Conservation (phyloP, 495 filamentous ascomycete species). For the Staphylotrichum tortipilum region DNA sequence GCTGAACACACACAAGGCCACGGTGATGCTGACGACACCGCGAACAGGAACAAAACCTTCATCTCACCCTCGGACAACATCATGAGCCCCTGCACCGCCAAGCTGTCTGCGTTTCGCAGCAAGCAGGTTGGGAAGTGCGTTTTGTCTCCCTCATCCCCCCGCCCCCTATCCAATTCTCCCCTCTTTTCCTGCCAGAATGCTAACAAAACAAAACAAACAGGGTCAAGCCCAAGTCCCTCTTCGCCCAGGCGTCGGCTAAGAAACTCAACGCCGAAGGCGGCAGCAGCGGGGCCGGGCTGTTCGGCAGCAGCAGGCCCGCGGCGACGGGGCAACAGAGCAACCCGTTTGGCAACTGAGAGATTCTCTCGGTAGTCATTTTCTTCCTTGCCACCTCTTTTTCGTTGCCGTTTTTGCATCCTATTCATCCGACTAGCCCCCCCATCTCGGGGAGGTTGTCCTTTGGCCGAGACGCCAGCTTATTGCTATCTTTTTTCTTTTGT, state of each 20-base stretch:
- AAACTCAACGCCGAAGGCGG: conserved; percentile 35
- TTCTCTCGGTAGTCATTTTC: background rate
- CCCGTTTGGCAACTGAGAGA: conserved; percentile 3
- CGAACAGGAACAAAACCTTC: conserved; percentile 57
- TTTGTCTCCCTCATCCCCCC: background rate
- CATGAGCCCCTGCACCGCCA: conserved; percentile 89
- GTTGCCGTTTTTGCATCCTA: too few species aligned
- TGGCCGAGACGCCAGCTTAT: too few species aligned
- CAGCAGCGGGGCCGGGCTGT: conserved; percentile 24
- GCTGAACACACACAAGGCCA: too few species aligned
- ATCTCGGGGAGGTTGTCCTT: too few species aligned
- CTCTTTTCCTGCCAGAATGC: background rate
- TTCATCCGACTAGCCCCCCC: too few species aligned
- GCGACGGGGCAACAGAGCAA: background rate
- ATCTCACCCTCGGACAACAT: conserved; percentile 89
- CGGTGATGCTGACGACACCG: too few species aligned
- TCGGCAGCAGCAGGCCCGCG: conserved; percentile 8
- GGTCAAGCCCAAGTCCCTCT: conserved; percentile 55
- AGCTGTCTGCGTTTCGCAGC: conserved; percentile 73
- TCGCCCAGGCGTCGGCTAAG: conserved; percentile 52
- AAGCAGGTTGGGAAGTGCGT: conserved; percentile 67
- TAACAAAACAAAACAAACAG: conserved; percentile 24
- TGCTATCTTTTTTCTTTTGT: too few species aligned
- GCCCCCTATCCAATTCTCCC: background rate
- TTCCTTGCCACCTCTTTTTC: background rate